Percentiles rank a stretch among this genome's conserved stretches.
Evolutionary conservation across 2,329 filamentous ascomycete genomes (phyloP).

Genomic region (Diaporthe vexans): DNA sequence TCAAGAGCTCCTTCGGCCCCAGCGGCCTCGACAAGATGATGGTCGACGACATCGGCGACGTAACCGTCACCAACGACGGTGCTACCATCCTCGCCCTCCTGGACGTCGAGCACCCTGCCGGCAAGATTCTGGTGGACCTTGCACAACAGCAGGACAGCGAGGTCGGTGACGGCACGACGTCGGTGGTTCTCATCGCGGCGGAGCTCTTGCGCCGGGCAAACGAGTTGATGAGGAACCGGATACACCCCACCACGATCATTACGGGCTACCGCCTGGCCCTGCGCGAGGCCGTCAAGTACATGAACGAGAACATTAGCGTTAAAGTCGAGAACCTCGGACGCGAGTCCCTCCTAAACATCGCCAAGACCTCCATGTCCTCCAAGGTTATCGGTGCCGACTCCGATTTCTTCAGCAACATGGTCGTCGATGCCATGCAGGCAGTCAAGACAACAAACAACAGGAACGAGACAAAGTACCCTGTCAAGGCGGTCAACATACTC

Average conservation of each 20-base stretch:
- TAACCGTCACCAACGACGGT: slow-evolving; percentile 98
- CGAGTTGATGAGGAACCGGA: slow-evolving; percentile 99
- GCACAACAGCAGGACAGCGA: slow-evolving; percentile 99
- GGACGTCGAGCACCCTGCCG: slow-evolving; percentile 97
- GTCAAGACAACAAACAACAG: slow-evolving; percentile 95
- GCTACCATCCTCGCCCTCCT: slow-evolving; percentile 95
- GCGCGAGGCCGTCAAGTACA: slow-evolving; percentile 97
- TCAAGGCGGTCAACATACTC: slow-evolving; percentile 98
- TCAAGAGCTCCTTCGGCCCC: slow-evolving; percentile 98
- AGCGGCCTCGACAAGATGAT: slow-evolving; percentile 99
- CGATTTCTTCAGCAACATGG: slow-evolving; percentile 97
- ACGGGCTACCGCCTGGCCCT: slow-evolving; percentile 96
- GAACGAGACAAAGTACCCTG: slow-evolving; percentile 94
- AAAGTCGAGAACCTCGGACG: slow-evolving; percentile 93
- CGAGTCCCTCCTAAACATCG: slow-evolving; percentile 93
- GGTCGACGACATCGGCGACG: slow-evolving; percentile 99
- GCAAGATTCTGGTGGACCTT: slow-evolving; percentile 97
- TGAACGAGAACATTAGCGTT: slow-evolving; percentile 97
- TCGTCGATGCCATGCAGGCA: slow-evolving; percentile 94
- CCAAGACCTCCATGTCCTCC: slow-evolving; percentile 99
- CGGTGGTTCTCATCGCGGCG: slow-evolving; percentile 95
- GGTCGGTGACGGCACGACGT: slow-evolving; percentile 98
- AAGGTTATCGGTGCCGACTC: slow-evolving; percentile 98
- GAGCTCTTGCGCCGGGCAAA: slow-evolving; percentile 95
- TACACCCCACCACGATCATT: slow-evolving; percentile 99